A percentile compares a stretch with the other conserved stretches of the same genome.
These are phyloP conservation scores for Cladosporium halotolerans DNA, from an alignment of 2,329 filamentous ascomycete species.

Conservation along the genomic window DNA sequence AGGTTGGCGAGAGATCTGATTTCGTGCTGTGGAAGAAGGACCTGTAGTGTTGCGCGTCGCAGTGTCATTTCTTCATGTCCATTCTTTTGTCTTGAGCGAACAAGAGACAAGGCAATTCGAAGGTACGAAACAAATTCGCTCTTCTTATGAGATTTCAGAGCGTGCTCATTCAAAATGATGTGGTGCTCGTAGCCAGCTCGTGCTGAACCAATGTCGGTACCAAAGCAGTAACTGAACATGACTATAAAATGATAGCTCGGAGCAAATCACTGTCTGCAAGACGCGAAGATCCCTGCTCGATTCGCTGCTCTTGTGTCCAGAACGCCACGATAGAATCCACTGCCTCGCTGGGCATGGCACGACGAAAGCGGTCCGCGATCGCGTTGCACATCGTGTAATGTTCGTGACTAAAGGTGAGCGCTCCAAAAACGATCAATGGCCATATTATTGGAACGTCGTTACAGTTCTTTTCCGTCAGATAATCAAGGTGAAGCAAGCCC, in stretches of 20 bases:
- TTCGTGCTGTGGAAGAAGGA: slow-evolving; percentile 8
- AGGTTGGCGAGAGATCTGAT: slow-evolving; percentile 11
- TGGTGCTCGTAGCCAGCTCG: too few relatives aligned
- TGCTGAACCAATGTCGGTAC: too few relatives aligned
- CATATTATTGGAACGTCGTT: background rate
- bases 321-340: background rate
- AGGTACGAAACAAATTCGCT: too few relatives aligned
- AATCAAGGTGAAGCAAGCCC: background rate
- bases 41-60: background rate
- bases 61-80: too few relatives aligned
- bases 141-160: too few relatives aligned
- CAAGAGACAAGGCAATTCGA: too few relatives aligned
- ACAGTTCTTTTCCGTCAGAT: background rate
- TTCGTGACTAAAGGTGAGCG: background rate
- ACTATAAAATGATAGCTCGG: background rate
- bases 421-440: background rate
- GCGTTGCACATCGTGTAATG: background rate
- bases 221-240: too few relatives aligned
- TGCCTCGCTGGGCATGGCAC: background rate
- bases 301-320: background rate
- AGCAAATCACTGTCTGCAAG: background rate
- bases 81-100: too few relatives aligned
- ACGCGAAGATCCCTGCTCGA: background rate
- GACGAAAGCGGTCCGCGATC: background rate
- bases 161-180: too few relatives aligned